A percentile compares a stretch with the other conserved stretches of the same genome.
Conservation (phyloP, 202 grass and related monocot genomes). For the Elaeis oleifera region DNA sequence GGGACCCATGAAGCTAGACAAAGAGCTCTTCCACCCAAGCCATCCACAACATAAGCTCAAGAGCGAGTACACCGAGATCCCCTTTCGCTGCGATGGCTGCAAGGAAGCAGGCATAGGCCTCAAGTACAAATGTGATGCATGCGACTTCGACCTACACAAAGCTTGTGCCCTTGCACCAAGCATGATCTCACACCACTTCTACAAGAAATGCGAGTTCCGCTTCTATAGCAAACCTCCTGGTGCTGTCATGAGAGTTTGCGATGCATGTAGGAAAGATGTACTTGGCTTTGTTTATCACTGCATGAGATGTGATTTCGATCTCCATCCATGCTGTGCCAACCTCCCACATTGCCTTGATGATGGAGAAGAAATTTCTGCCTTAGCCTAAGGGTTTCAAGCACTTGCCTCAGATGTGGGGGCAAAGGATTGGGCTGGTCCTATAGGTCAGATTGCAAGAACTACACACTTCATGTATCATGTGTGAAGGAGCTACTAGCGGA, state of each 20-base stretch:
- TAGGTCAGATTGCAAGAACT: slow-evolving; percentile 27
- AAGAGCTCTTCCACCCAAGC: slow-evolving; percentile 23
- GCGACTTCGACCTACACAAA: slow-evolving; percentile 14
- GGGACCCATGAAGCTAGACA: slow-evolving; percentile 30
- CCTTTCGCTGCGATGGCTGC: slow-evolving; percentile 14
- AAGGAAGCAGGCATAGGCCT: slow-evolving; percentile 8
- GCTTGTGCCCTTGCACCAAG: background rate
- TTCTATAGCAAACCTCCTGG: no score
- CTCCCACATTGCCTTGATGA: slow-evolving; percentile 11
- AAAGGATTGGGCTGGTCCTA: slow-evolving; percentile 33
- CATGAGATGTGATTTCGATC: no score
- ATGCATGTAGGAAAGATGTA: no score
- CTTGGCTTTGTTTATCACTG: no score
- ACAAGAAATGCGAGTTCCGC: slow-evolving; percentile 1
- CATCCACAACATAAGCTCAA: slow-evolving; percentile 33
- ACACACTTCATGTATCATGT: slow-evolving; percentile 28
- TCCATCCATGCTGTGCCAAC: no score
- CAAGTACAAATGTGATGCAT: slow-evolving; percentile 2
- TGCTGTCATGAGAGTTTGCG: no score
- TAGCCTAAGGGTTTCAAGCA: slow-evolving; percentile 17
- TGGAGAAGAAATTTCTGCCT: slow-evolving; percentile 21
- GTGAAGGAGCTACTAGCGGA: slow-evolving; percentile 31
- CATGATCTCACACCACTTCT: background rate
- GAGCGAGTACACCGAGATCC: slow-evolving; percentile 26
- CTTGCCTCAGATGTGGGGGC: slow-evolving; percentile 23